A percentile compares a stretch with the other conserved stretches of the same genome.
Conservation (phyloP, 441 rosid genomes). For the Eruca vesicaria region DNA sequence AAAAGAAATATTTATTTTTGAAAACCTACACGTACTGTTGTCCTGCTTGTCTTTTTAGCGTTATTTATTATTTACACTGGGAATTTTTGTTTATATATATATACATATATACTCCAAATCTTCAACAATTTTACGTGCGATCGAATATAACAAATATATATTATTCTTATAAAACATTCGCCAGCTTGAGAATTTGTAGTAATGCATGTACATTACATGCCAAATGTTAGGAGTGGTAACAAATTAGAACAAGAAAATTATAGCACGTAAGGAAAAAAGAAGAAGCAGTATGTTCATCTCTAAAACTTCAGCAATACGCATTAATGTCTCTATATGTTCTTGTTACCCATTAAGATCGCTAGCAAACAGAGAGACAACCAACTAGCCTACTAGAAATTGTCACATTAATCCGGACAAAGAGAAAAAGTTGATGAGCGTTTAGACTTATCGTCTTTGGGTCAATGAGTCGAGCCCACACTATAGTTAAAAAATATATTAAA, state of each 20-base stretch:
- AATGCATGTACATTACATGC: not conserved
- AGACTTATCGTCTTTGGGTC: conserved; percentile 23
- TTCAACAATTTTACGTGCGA: not conserved
- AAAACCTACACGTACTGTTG: conserved; percentile 24
- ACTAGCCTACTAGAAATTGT: conserved; percentile 21
- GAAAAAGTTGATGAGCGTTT: conserved; percentile 18
- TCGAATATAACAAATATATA: not conserved
- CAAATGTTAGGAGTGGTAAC: not conserved
- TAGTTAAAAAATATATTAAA: not conserved
- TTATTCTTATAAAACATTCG: not conserved
- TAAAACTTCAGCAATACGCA: no score
- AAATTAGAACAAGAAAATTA: not conserved
- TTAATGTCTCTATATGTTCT: no score
- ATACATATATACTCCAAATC: not conserved
- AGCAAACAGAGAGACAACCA: conserved; percentile 4
- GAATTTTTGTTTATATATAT: not conserved
- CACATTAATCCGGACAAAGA: conserved; percentile 28
- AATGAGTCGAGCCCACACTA: conserved; percentile 24
- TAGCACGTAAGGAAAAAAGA: not conserved
- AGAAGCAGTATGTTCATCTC: not conserved
- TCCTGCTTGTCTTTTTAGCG: conserved; percentile 10
- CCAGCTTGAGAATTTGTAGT: not conserved
- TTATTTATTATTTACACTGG: not conserved
- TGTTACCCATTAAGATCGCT: not conserved
- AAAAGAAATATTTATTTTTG: not conserved